Percentiles rank a stretch among this genome's conserved stretches.
phyloP scores from a whole-genome alignment of 805 yeast species.

The Candida argentea region DNA sequence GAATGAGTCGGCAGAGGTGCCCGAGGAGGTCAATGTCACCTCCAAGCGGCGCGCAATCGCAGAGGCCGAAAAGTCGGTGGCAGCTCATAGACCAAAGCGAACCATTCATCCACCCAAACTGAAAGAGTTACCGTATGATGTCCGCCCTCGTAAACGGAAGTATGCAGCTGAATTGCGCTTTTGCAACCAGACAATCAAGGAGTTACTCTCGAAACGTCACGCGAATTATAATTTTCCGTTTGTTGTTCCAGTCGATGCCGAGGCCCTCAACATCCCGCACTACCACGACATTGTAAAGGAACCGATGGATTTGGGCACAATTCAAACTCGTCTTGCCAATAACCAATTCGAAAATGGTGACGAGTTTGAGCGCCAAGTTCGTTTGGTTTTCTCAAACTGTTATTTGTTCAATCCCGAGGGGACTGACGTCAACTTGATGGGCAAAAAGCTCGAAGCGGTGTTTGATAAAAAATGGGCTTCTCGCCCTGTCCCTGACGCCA shows the following conservation, averaged over 20 bases:
- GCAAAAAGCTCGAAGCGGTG: constrained; percentile 77
- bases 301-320: constrained; percentile 93
- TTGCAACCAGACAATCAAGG: constrained; percentile 74
- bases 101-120: constrained; percentile 96
- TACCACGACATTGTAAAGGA: constrained; percentile 77
- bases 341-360: constrained; percentile 86
- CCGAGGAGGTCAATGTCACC: constrained; percentile 14
- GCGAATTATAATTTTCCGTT: constrained; percentile 84
- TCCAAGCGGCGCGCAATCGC: constrained; percentile 34
- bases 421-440: constrained; percentile 94
- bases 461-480: constrained; percentile 86
- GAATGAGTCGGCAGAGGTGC: constrained; percentile 7
- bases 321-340: constrained; percentile 68
- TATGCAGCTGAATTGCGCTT: constrained; percentile 81
- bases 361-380: constrained; percentile 74
- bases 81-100: constrained; percentile 85
- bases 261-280: constrained; percentile 85
- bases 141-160: constrained; percentile 85
- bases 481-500: constrained; percentile 51
- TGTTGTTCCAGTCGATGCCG: constrained; percentile 89
- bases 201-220: constrained; percentile 73
- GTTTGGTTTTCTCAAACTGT: constrained; percentile 80
- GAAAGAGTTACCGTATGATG: constrained; percentile 85
- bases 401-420: constrained; percentile 92
- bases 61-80: constrained; percentile 50